Evolutionary conservation across 306 rosid genomes (phyloP).

Genomic region (Dryas drummondii): DNA sequence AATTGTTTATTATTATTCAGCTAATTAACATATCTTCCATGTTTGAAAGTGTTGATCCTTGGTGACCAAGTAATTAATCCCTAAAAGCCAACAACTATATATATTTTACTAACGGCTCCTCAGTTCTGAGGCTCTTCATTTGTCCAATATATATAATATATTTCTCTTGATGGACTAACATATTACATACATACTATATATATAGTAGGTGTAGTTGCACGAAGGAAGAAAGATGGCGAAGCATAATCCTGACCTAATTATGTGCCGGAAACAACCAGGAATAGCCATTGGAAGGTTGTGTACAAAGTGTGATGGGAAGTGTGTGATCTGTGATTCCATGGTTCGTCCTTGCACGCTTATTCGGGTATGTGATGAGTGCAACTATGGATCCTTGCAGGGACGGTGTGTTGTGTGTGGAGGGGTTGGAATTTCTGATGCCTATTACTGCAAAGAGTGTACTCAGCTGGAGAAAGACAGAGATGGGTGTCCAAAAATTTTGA

Average conservation of each 20-base stretch:
- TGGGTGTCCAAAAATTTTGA: constrained; percentile 88
- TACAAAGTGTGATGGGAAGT: constrained; percentile 78
- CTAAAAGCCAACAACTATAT: too few relatives aligned
- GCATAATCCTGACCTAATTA: constrained; percentile 87
- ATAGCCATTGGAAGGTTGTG: constrained; percentile 79
- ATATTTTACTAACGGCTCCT: too few relatives aligned
- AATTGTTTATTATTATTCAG: too few relatives aligned
- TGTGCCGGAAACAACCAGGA: constrained; percentile 86
- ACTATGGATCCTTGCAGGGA: constrained; percentile 76
- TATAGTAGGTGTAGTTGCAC: too few relatives aligned
- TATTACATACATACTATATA: too few relatives aligned
- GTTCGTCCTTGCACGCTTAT: constrained; percentile 89
- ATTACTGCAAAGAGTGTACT: constrained; percentile 86
- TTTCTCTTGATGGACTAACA: too few relatives aligned
- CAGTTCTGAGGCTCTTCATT: too few relatives aligned
- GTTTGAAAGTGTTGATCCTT: too few relatives aligned
- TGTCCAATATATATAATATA: too few relatives aligned
- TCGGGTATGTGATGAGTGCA: constrained; percentile 77
- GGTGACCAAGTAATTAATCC: too few relatives aligned
- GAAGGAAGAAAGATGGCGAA: not conserved
- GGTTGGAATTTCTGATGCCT: constrained; percentile 83
- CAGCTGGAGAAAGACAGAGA: constrained; percentile 92
- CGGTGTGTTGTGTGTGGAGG: constrained; percentile 88
- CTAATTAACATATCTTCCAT: too few relatives aligned
- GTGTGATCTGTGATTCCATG: constrained; percentile 71